Base-by-base conservation (phyloP, 75 land plant genomes). In the Isoetes taiwanensis region DNA sequence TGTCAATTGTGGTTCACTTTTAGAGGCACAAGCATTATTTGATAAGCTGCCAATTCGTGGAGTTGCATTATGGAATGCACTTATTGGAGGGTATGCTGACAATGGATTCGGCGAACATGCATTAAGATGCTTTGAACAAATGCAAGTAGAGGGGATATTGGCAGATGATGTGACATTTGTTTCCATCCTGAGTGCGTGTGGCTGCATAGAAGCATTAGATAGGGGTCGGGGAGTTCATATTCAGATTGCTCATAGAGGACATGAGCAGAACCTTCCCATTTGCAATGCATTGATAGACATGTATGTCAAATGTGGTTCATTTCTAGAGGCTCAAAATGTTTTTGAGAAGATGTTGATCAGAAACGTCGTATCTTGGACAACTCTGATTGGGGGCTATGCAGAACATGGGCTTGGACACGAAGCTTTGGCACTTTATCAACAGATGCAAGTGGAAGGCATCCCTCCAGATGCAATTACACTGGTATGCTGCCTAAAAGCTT, bases 1-100 rank as follows among this genome's bases (percentile, higher is more conserved):
- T 62, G 79, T 71, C 34, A 77, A 77, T 39, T 77, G 79, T 52
- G 4, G 40, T 46, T 32, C 31, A 5, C 53, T 77, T 19, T 23
- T 16, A 34, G 68, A 68, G 25, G 74, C 70, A 11, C 29, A 59
- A 23, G 40, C 32, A 29, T 30, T 64, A 61, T 77, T 77, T 48
- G 76, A 77, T 48, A 63, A 62, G 32, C 70, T 72, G 9, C n/a
- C 38, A 32, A 12, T 24, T 14, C 71, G 48, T 26, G 74, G 65
- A 61, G 64, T 29, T 1, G 62, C n/a, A n/a, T n/a, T n/a, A n/a
- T 64, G 66, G 66, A 64, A 30, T 54, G 19, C 66, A 0, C 0
- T 64, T 23, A 64, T 64, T 11, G 38, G 21, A 27, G 66, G 58
- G 9, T 64, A 64, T 28, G 39, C 58, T 14, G 53, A 53, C 30